Conservation (phyloP, 1,284 basidiomycete species). For the Fomitopsis pinicola region DNA sequence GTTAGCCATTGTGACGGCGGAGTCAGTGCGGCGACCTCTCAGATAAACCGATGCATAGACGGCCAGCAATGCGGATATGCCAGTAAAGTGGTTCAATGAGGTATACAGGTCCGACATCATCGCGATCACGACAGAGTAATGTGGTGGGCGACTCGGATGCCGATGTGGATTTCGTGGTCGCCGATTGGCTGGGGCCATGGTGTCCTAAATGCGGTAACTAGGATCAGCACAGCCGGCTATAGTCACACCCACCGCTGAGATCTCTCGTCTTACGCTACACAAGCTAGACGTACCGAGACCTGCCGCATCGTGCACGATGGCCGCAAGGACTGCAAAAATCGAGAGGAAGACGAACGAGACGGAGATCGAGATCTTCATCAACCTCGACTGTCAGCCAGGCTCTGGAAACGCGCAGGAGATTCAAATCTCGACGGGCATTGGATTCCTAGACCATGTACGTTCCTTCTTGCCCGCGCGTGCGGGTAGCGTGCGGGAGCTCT, state of each 20-base stretch:
- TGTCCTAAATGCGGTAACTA: not conserved
- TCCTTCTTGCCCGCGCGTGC: not conserved
- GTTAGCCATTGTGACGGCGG: too few relatives aligned
- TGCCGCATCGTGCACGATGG: constrained; percentile 29
- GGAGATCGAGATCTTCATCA: constrained; percentile 76
- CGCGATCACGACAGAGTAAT: too few relatives aligned
- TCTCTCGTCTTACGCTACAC: not conserved
- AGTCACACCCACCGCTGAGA: not conserved
- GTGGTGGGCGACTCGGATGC: too few relatives aligned
- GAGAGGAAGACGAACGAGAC: constrained; percentile 93
- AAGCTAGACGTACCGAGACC: not conserved
- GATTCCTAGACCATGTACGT: constrained; percentile 95
- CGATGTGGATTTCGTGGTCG: not conserved
- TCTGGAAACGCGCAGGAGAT: constrained; percentile 67
- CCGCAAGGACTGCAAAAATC: constrained; percentile 66
- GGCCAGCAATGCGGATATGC: too few relatives aligned
- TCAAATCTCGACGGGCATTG: constrained; percentile 90
- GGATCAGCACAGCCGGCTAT: not conserved
- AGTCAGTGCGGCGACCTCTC: too few relatives aligned
- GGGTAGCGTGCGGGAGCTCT: not conserved
- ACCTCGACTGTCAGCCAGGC: constrained; percentile 80
- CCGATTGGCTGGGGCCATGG: not conserved
- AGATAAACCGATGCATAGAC: too few relatives aligned
- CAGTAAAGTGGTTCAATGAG: too few relatives aligned
- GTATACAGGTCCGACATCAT: too few relatives aligned